Percentiles rank a stretch among this genome's conserved stretches.
Evolutionary conservation across 148 eudicot genomes (phyloP).

Genomic region (Oxyria digyna): DNA sequence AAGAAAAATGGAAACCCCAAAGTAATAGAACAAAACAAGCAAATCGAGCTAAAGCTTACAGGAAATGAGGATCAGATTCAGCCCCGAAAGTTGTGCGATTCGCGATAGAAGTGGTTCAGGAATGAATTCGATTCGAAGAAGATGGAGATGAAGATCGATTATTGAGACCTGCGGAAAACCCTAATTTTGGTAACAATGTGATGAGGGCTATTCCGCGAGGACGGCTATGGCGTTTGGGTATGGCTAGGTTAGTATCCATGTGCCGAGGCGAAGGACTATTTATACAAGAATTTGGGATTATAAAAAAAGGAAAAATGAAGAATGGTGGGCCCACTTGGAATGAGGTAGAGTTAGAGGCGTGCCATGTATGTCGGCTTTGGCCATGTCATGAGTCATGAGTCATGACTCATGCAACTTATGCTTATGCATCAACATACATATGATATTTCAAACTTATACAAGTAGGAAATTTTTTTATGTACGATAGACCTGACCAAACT

Average conservation of each 20-base stretch:
- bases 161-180: background rate
- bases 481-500: too few species aligned
- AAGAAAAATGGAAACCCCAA: background rate
- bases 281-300: background rate
- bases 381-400: background rate
- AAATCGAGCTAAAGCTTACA: background rate
- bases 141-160: background rate
- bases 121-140: background rate
- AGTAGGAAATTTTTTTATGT: too few species aligned
- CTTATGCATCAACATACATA: background rate
- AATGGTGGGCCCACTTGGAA: background rate
- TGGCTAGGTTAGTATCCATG: background rate
- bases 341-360: background rate
- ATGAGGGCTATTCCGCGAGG: background rate
- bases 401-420: background rate
- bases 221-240: constrained; percentile 1
- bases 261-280: background rate
- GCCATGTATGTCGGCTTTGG: background rate
- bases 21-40: background rate
- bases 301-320: background rate
- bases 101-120: background rate
- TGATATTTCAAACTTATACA: background rate
- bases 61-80: background rate
- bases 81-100: background rate
- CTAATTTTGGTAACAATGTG: constrained; percentile 1